Percentiles rank a stretch among this genome's conserved stretches.
Conservation (phyloP, 1,139 yeast species). For the Petasospora rhodanensis region DNA sequence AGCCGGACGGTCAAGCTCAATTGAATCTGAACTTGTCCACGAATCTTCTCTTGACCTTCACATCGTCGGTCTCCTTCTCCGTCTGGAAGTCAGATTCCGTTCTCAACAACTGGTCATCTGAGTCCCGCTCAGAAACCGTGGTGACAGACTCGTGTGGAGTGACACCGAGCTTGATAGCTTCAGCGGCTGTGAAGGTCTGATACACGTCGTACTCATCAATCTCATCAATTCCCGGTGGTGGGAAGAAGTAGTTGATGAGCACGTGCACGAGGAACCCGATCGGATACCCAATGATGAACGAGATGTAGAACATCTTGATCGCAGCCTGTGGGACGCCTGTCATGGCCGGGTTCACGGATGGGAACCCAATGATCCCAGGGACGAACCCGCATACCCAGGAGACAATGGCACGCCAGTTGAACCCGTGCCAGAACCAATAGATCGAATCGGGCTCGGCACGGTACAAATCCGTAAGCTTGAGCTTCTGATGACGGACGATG, state of each 20-base stretch:
- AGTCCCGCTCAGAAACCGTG: constrained; percentile 1
- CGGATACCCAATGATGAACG: constrained; percentile 30
- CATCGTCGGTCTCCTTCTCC: too few species aligned
- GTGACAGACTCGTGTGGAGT: constrained; percentile 16
- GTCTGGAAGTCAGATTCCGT: constrained; percentile 7
- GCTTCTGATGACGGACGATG: constrained; percentile 27
- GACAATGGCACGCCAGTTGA: constrained; percentile 27
- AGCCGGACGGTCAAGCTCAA: constrained; percentile 2
- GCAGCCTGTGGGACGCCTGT: constrained; percentile 28
- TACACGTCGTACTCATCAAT: constrained; percentile 32
- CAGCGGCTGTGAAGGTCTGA: constrained; percentile 31
- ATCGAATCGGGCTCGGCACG: constrained; percentile 25
- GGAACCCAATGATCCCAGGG: constrained; percentile 37
- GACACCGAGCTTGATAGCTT: constrained; percentile 23
- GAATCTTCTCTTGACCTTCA: constrained; percentile 1
- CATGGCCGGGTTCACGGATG: constrained; percentile 29
- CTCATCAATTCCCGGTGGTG: constrained; percentile 33
- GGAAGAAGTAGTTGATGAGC: constrained; percentile 27
- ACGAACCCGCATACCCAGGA: constrained; percentile 31
- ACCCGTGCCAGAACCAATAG: constrained; percentile 32
- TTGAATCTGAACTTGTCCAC: constrained; percentile 1
- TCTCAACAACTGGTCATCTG: constrained; percentile 3
- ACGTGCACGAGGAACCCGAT: constrained; percentile 29
- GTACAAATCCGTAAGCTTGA: constrained; percentile 30
- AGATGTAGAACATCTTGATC: constrained; percentile 30